Conservation (phyloP, 2,329 filamentous ascomycete genomes). For the Drechslerella dactyloides region DNA sequence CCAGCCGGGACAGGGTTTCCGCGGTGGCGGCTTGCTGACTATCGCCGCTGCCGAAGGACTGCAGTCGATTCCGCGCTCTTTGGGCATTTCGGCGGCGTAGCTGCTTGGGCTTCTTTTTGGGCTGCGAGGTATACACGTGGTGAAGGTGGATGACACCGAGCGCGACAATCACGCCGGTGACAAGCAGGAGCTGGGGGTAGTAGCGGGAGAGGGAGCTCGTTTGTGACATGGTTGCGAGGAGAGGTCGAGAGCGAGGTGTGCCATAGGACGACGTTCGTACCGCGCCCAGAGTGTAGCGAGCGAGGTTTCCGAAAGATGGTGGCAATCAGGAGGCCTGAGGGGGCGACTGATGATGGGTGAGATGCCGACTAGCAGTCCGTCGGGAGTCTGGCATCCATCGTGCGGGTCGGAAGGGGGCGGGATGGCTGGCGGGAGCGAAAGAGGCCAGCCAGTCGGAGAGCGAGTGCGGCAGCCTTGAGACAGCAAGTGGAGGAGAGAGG, state of each 20-base stretch:
- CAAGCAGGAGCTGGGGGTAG: conserved; percentile 50
- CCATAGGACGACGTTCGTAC: not conserved
- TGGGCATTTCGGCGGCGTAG: conserved; percentile 54
- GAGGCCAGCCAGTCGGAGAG: too few relatives aligned
- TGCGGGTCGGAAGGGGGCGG: not conserved
- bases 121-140: conserved; percentile 50
- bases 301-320: not conserved
- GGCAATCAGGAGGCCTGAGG: not conserved
- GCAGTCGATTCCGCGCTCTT: conserved; percentile 45
- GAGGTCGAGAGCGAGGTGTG: not conserved
- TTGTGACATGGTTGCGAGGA: conserved; percentile 31
- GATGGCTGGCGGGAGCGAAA: too few relatives aligned
- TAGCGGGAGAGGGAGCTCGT: conserved; percentile 50
- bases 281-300: conserved; percentile 1
- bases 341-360: not conserved
- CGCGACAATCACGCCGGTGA: conserved; percentile 52
- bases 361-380: not conserved
- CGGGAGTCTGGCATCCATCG: not conserved
- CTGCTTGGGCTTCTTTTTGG: conserved; percentile 48
- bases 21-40: conserved; percentile 38
- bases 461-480: too few relatives aligned
- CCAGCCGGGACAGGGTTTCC: conserved; percentile 28
- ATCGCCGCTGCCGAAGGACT: conserved; percentile 41
- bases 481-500: too few relatives aligned
- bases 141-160: conserved; percentile 52